Conservation (phyloP, 2,329 filamentous ascomycete species). For the Colletotrichum neosansevieriae region DNA sequence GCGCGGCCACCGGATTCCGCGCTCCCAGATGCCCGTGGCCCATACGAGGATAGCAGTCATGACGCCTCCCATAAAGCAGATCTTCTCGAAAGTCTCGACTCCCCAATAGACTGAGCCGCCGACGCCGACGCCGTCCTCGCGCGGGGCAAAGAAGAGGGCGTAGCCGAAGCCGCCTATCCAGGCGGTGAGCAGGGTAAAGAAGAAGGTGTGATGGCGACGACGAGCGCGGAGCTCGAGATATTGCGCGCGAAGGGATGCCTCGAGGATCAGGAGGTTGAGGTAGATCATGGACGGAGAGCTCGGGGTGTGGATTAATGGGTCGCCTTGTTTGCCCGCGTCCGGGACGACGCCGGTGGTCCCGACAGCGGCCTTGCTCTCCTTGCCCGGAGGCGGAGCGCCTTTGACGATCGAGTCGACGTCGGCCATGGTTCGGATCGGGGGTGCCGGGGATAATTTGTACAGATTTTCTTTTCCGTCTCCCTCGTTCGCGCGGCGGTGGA, state of each 20-base stretch:
- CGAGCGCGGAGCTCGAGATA: slow-evolving; percentile 91
- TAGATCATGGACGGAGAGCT: slow-evolving; percentile 96
- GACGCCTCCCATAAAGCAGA: slow-evolving; percentile 91
- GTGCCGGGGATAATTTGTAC: neutral
- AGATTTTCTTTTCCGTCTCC: neutral
- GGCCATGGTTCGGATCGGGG: slow-evolving; percentile 60
- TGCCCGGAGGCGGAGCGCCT: slow-evolving; percentile 78
- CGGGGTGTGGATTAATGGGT: slow-evolving; percentile 85
- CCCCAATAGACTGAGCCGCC: slow-evolving; percentile 98
- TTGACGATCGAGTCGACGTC: slow-evolving; percentile 92
- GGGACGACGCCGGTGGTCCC: slow-evolving; percentile 59
- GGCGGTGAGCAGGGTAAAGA: slow-evolving; percentile 80
- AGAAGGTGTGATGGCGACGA: slow-evolving; percentile 92
- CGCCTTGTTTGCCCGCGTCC: slow-evolving; percentile 62
- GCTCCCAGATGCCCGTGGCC: slow-evolving; percentile 96
- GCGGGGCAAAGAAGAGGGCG: slow-evolving; percentile 92
- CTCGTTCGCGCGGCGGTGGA: slow-evolving; percentile 17
- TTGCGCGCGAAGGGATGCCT: slow-evolving; percentile 91
- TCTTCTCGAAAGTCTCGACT: slow-evolving; percentile 88
- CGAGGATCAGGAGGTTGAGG: slow-evolving; percentile 96
- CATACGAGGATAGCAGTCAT: slow-evolving; percentile 90
- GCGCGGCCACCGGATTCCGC: slow-evolving; percentile 92
- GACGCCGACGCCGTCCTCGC: slow-evolving; percentile 91
- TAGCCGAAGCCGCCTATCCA: slow-evolving; percentile 92
- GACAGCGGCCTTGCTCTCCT: slow-evolving; percentile 51